Evolutionary conservation across 305 asterid genomes (phyloP), one percentile per base, ranked within the genome.

Genomic region (Fraxinus greggii): DNA sequence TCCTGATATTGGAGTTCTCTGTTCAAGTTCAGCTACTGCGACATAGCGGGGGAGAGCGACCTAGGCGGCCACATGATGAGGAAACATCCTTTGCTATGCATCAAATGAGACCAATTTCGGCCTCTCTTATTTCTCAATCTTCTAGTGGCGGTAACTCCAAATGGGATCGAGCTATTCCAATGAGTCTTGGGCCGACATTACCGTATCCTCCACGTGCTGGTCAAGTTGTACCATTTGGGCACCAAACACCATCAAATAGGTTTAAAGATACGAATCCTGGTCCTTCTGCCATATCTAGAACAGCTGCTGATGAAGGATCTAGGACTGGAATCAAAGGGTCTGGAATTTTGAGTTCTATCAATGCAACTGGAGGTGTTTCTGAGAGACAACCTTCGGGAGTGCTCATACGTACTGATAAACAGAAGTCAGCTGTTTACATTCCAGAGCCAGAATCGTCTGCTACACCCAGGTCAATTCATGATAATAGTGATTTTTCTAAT

Each of bases 291-390:
- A 78, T 90, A 77, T 91, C 97, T 23, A 94, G 91, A 85, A 91
- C 91, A 36, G 97, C 98, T n/a, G 99, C 98, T 65, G 99, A 95
- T 89, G 99, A 95, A 90, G 99, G 99, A 56, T 95, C 99, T 9
- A 91, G 99, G 82, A 95, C 99, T 6, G 98, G 99, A 78, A 92
- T 95, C 63, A 95, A 92, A 89, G 98, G 98, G 31, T 89, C 95
- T 0, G 95, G 97, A 81, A 48, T 92, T 76, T 89, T 92, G 86
- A 92, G 90, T 87, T 89, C 98, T 23, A 67, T 89, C 61, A 90
- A 89, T 83, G 91, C 90, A 35, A 81, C 81, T 51, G 95, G 89
- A 56, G 86, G 90, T 72, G 65, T 83, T 28, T 83, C 92, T 0
- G 95, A 92, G 33, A 90, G 92, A 81, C 90, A 86, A 85, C 90